Evolutionary conservation across 208 protist species (phyloP), one percentile per base, ranked within the genome.

Genomic region (Trypanosomatidae sp.): DNA sequence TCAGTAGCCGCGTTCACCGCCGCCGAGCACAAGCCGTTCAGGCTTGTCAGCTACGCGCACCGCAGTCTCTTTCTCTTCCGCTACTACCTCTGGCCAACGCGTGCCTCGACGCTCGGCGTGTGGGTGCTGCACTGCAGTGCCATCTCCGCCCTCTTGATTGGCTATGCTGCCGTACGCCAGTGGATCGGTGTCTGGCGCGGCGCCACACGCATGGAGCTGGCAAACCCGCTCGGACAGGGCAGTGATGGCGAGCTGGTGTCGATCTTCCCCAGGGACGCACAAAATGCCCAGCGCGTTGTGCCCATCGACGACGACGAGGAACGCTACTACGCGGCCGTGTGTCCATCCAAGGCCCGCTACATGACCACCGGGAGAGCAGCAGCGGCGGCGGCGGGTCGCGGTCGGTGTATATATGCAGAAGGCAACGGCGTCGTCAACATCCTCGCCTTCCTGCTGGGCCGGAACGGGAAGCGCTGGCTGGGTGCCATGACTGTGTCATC

Each of bases 191-290:
- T 87, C 4, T 88, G 77, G 52, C 33, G 25, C 28, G 91, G 85
- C 19, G 86, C 80, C 3, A 93, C 88, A 10, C 82, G 84, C 10
- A 77, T 93, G 58, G 91, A 95, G 79, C 66, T 92, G 36, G 83
- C 86, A 7, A 95, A 95, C 78, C 91, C 88, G 28, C 77, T 91
- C n/a, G 88, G 84, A 5, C 81, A 90, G 19, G 70, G 86, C 68
- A 86, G 60, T 62, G 70, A 85, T 33, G 91, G 91, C 10, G 78
- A 85, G 7, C 69, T 95, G 39, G 86, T 95, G 25, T 72, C 71
- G 5, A 89, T 92, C 62, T 95, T 95, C 47, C 83, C 86, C 1
- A 53, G 52, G 39, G 74, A 74, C 36, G 10, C 65, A 30, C 71
- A 75, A 50, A 43, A 73, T 50, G 71, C 76, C 44, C 76, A 76